phyloP scores from a whole-genome alignment of 345 rosid genomes.

The Corymbia maculata region DNA sequence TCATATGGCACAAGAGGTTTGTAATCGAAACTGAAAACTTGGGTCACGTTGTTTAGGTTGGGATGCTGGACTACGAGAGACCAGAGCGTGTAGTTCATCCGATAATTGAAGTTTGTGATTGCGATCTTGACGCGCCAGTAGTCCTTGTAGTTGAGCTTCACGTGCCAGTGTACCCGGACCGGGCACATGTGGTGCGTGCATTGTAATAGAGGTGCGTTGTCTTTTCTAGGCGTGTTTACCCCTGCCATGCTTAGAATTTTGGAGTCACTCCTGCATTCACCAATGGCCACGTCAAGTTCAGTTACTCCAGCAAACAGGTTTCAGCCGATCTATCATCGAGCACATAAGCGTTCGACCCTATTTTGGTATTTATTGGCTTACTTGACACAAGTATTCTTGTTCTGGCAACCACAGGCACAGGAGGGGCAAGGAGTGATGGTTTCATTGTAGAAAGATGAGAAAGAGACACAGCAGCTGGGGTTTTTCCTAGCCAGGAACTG shows the following conservation, averaged over 20 bases:
- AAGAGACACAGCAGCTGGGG: constrained; percentile 79
- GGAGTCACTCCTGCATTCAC: constrained; percentile 49
- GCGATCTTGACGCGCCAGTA: constrained; percentile 75
- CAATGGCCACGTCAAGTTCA: background rate
- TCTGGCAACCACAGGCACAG: constrained; percentile 86
- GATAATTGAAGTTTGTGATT: constrained; percentile 61
- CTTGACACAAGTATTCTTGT: constrained; percentile 61
- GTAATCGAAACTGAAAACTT: constrained; percentile 85
- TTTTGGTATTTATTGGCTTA: constrained; percentile 10
- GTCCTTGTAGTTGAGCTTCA: constrained; percentile 63
- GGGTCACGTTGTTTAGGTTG: constrained; percentile 74
- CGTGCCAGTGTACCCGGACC: constrained; percentile 76
- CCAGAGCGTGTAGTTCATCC: constrained; percentile 71
- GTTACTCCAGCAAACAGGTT: background rate
- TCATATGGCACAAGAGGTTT: constrained; percentile 63
- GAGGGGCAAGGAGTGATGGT: constrained; percentile 75
- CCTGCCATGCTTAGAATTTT: constrained; percentile 53
- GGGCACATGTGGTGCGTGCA: constrained; percentile 92
- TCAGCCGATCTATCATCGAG: background rate
- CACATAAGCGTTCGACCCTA: background rate
- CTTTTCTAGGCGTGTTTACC: constrained; percentile 50
- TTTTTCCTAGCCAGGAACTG: constrained; percentile 70
- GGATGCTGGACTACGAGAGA: constrained; percentile 71
- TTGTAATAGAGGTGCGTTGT: constrained; percentile 48
- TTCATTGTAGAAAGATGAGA: constrained; percentile 84